phyloP scores from a whole-genome alignment of 2,329 filamentous ascomycete species.

The Diaporthe sp. region DNA sequence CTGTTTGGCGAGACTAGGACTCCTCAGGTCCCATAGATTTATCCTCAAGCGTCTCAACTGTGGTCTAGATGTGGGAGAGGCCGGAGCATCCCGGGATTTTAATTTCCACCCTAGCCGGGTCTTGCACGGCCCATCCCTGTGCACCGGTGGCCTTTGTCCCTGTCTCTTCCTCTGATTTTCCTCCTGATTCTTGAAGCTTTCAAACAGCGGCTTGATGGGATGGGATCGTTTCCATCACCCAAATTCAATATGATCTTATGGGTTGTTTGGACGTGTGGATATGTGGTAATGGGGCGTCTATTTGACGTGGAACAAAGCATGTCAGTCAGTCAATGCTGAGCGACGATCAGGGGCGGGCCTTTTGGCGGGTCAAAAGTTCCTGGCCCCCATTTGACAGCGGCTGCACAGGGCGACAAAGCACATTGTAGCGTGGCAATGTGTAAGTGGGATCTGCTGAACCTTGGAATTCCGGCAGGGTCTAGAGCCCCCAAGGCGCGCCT shows the following conservation, averaged over 20 bases:
- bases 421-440: constrained; percentile 22
- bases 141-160: neutral
- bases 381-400: constrained; percentile 8
- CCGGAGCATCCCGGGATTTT: constrained; percentile 31
- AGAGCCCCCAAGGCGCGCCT: constrained; percentile 11
- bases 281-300: neutral
- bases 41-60: neutral
- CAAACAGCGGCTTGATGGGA: neutral
- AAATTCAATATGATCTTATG: neutral
- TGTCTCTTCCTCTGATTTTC: neutral
- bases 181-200: neutral
- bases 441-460: constrained; percentile 34
- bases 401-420: neutral
- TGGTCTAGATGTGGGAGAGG: neutral
- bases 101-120: constrained; percentile 20
- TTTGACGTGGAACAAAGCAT: constrained; percentile 16
- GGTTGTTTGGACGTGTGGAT: neutral
- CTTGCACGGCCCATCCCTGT: constrained; percentile 10
- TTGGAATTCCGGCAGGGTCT: constrained; percentile 19
- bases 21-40: neutral
- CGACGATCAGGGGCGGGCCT: constrained; percentile 25
- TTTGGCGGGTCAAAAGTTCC: constrained; percentile 34
- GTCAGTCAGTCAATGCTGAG: constrained; percentile 17
- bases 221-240: neutral
- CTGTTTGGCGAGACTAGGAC: neutral